Percentiles rank a stretch among this genome's conserved stretches.
These are phyloP conservation scores for Penicillium digitatum DNA, from an alignment of 2,329 filamentous ascomycete genomes.

Conservation along the genomic window DNA sequence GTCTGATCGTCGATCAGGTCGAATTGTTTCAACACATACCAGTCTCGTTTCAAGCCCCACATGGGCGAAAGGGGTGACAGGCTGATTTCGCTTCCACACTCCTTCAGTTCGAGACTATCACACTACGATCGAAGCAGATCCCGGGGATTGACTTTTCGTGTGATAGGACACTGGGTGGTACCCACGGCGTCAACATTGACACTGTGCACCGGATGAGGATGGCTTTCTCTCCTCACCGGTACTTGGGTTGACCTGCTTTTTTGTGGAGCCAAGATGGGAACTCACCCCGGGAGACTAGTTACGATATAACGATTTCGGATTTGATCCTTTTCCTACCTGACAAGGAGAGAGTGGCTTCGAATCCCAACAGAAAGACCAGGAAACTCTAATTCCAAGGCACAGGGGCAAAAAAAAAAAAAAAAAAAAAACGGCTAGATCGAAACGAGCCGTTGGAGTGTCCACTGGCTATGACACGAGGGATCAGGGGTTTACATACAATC, in stretches of 20 bases:
- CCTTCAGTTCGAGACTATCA: background rate
- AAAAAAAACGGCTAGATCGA: constrained; percentile 5
- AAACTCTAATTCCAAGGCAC: constrained; percentile 3
- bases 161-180: too few species aligned
- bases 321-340: background rate
- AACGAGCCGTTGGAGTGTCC: constrained; percentile 6
- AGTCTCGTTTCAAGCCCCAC: background rate
- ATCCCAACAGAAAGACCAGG: background rate
- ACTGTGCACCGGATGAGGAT: background rate
- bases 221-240: too few species aligned
- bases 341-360: background rate
- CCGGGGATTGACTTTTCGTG: background rate
- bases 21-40: background rate
- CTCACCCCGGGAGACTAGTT: too few species aligned
- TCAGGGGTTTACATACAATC: constrained; percentile 8
- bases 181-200: background rate
- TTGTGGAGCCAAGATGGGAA: too few species aligned
- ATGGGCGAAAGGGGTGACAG: background rate
- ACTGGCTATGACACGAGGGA: background rate
- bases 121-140: background rate
- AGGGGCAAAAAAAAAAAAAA: constrained; percentile 7
- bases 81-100: background rate
- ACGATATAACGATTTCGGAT: too few species aligned
- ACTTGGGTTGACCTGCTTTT: too few species aligned
- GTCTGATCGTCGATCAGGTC: background rate